phyloP scores from a whole-genome alignment of 2,329 filamentous ascomycete species.

The Lachnellula hyalina region DNA sequence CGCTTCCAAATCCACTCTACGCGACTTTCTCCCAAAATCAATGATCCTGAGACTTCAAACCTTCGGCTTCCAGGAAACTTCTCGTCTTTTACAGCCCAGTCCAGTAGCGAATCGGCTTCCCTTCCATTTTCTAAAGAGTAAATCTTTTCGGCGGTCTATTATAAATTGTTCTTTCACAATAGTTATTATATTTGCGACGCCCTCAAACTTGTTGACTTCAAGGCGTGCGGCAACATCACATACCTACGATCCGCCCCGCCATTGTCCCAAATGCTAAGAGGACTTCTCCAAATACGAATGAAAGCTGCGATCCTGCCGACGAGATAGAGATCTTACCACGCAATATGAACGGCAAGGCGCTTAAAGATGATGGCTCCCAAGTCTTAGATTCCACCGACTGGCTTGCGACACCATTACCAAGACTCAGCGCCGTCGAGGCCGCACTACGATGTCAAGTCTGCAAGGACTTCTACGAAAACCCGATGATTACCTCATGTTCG shows the following conservation, averaged over 20 bases:
- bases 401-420: slow-evolving; percentile 63
- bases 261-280: too few species aligned
- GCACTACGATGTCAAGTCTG: slow-evolving; percentile 92
- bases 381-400: slow-evolving; percentile 81
- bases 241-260: background rate
- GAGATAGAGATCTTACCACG: slow-evolving; percentile 9
- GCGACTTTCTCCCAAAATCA: slow-evolving; percentile 14
- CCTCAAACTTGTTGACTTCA: background rate
- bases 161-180: too few species aligned
- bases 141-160: too few species aligned
- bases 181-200: background rate
- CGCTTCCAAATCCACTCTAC: slow-evolving; percentile 22
- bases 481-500: slow-evolving; percentile 89
- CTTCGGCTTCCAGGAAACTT: slow-evolving; percentile 1
- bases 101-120: background rate
- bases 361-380: slow-evolving; percentile 29
- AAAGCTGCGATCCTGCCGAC: background rate
- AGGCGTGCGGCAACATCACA: background rate
- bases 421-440: slow-evolving; percentile 69
- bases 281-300: background rate
- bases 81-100: background rate
- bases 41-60: background rate
- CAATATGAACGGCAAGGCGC: background rate
- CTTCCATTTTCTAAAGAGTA: background rate
- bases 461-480: slow-evolving; percentile 94